Conservation (phyloP, 345 rosid genomes). For the Carallia pectinifolia region DNA sequence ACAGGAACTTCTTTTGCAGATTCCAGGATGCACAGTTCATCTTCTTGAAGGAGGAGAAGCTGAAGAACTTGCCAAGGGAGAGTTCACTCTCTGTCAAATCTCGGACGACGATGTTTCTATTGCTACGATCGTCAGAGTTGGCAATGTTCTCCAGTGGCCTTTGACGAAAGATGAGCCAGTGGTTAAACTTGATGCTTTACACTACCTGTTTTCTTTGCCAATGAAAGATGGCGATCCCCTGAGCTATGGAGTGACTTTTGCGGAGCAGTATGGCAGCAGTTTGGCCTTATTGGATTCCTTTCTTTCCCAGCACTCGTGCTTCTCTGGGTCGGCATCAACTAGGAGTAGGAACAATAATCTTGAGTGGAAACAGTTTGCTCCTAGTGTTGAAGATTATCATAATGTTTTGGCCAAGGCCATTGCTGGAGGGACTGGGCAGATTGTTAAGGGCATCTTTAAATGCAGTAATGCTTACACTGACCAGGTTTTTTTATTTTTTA, state of each 20-base stretch:
- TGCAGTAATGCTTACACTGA: slow-evolving; percentile 77
- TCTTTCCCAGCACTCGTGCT: slow-evolving; percentile 63
- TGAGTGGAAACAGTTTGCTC: slow-evolving; percentile 86
- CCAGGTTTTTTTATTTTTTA: slow-evolving; percentile 44
- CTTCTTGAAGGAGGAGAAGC: slow-evolving; percentile 82
- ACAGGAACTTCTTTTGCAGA: slow-evolving; percentile 49
- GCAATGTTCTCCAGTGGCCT: slow-evolving; percentile 79
- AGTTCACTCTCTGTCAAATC: slow-evolving; percentile 55
- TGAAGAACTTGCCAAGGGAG: slow-evolving; percentile 59
- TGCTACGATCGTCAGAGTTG: slow-evolving; percentile 66
- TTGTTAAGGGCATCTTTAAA: slow-evolving; percentile 74
- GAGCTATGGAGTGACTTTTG: slow-evolving; percentile 80
- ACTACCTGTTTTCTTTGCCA: slow-evolving; percentile 79
- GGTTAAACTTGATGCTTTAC: slow-evolving; percentile 63
- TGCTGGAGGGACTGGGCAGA: slow-evolving; percentile 95
- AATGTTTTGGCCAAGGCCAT: slow-evolving; percentile 74
- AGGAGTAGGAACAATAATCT: slow-evolving; percentile 27
- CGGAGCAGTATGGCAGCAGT: slow-evolving; percentile 26
- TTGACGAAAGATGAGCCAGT: slow-evolving; percentile 91
- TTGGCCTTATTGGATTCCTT: slow-evolving; percentile 57
- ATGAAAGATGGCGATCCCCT: slow-evolving; percentile 71
- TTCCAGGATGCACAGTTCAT: slow-evolving; percentile 73
- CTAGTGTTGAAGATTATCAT: slow-evolving; percentile 69
- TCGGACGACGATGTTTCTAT: slow-evolving; percentile 53
- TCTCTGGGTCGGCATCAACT: slow-evolving; percentile 39